Evolutionary conservation across 306 rosid species (phyloP).

Genomic region (Coriaria nepalensis): DNA sequence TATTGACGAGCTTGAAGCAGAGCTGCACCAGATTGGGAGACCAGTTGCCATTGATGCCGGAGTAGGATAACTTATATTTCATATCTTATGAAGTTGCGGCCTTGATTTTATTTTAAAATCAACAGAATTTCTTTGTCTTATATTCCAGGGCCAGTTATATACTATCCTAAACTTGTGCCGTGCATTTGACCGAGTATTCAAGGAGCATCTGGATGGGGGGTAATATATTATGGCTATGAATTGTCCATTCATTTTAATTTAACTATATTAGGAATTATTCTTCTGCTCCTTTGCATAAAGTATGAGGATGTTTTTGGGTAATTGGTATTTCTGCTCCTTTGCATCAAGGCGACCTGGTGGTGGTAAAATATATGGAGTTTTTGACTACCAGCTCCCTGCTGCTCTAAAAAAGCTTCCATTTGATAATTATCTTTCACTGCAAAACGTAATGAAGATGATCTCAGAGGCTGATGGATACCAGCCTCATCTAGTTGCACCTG

Average conservation of each 20-base stretch:
- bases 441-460: slow-evolving; percentile 34
- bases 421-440: slow-evolving; percentile 31
- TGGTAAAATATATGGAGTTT: slow-evolving; percentile 32
- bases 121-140: not conserved
- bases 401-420: slow-evolving; percentile 42
- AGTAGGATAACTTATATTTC: slow-evolving; percentile 15
- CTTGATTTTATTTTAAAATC: not conserved
- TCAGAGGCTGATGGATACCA: slow-evolving; percentile 48
- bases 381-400: slow-evolving; percentile 39
- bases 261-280: not conserved
- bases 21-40: slow-evolving; percentile 30
- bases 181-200: slow-evolving; percentile 33
- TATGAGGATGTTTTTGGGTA: not conserved
- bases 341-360: slow-evolving; percentile 42
- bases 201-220: slow-evolving; percentile 49
- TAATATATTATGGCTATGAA: slow-evolving; percentile 8
- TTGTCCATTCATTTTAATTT: not conserved
- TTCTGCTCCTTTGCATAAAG: too few species aligned
- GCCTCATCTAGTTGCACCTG: slow-evolving; percentile 50
- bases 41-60: slow-evolving; percentile 37
- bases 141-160: slow-evolving; percentile 30
- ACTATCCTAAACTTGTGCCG: slow-evolving; percentile 41
- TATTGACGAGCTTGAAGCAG: slow-evolving; percentile 30
- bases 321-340: slow-evolving; percentile 3
- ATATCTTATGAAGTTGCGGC: not conserved